phyloP scores from a whole-genome alignment of 306 rosid species.

The Albizia julibrissin region DNA sequence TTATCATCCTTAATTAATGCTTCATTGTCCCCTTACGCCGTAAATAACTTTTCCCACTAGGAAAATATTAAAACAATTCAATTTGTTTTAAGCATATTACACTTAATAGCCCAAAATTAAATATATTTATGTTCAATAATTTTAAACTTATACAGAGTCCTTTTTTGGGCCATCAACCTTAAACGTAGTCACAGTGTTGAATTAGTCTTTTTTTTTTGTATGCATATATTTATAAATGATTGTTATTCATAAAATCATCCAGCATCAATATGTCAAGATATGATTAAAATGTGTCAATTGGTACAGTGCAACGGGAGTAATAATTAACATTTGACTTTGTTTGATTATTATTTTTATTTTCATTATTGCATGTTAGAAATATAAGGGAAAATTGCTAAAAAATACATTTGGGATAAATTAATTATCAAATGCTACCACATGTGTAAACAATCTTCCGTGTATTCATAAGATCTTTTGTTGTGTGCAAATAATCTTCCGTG shows the following conservation, averaged over 20 bases:
- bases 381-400: too few relatives aligned
- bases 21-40: neutral
- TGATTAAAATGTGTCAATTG: neutral
- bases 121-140: neutral
- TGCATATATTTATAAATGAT: neutral
- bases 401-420: too few relatives aligned
- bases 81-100: neutral
- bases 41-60: neutral
- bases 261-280: neutral
- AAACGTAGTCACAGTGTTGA: neutral
- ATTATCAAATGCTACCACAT: too few relatives aligned
- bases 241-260: neutral
- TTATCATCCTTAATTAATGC: slow-evolving; percentile 44
- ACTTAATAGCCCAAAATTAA: neutral
- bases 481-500: too few relatives aligned
- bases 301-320: neutral
- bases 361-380: neutral
- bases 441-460: too few relatives aligned
- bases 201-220: neutral
- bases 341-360: too few relatives aligned
- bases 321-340: neutral
- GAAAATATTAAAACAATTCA: neutral
- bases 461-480: too few relatives aligned
- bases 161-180: too few relatives aligned
- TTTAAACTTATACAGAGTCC: neutral